Evolutionary conservation across 176 grass and related monocot genomes (phyloP).

Genomic region (Oryza rufipogon): DNA sequence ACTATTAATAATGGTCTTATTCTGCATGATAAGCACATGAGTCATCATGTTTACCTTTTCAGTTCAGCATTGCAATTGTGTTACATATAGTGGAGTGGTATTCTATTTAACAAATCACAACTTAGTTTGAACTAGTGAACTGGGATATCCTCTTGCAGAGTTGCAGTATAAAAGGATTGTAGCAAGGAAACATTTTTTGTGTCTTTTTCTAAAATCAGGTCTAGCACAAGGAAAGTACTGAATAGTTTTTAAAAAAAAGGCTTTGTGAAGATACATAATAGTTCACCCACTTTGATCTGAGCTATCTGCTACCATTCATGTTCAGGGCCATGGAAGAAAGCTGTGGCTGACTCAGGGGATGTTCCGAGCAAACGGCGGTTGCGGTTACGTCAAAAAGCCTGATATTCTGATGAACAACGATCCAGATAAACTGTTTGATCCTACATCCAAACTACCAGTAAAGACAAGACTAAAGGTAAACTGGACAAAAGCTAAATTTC

Average conservation of each 20-base stretch:
- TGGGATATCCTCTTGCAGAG: no score
- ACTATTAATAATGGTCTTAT: not conserved
- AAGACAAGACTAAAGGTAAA: slow-evolving; percentile 73
- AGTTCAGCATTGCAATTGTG: not conserved
- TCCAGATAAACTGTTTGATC: slow-evolving; percentile 51
- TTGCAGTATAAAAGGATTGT: no score
- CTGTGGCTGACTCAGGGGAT: slow-evolving; percentile 86
- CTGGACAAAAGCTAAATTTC: not conserved
- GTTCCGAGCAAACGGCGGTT: slow-evolving; percentile 87
- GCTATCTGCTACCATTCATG: not conserved
- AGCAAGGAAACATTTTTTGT: no score
- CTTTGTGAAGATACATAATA: no score
- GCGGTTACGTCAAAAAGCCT: slow-evolving; percentile 93
- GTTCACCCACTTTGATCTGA: not conserved
- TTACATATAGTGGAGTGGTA: not conserved
- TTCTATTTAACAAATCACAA: not conserved
- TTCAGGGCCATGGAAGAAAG: slow-evolving; percentile 69
- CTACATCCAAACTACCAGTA: slow-evolving; percentile 37
- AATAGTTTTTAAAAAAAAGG: no score
- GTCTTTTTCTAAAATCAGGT: no score
- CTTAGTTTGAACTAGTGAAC: no score
- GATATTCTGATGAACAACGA: slow-evolving; percentile 52
- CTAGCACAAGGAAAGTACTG: no score
- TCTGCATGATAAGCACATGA: not conserved
- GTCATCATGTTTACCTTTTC: not conserved